Base-by-base conservation (phyloP, 352 stramenopile species). In the Phytophthora colocasiae region DNA sequence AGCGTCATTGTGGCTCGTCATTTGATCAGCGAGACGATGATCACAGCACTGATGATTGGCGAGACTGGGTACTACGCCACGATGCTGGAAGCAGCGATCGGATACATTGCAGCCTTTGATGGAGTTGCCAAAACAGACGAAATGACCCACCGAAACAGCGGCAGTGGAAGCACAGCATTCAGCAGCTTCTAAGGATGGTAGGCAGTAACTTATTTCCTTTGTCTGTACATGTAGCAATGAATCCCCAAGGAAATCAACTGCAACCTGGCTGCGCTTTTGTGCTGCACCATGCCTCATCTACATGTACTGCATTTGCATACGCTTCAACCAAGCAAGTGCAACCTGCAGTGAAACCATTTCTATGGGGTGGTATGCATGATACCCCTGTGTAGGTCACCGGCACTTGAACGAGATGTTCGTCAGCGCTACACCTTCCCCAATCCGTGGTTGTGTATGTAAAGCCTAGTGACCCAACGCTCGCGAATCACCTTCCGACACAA, bases 41-140 rank as follows among this genome's bases (percentile, higher is more conserved):
- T 89, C 34, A 82, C 83, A 29, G 75, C 68, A 10, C 57, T 91
- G 14, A 88, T 91, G 83, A 85, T 93, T 49, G 85, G 85, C 2
- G 85, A 93, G 67, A 91, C 81, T 9, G 85, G 85, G 11, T 93
- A 93, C 59, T 93, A 93, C 63, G 76, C 83, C 12, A 93, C 85
- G 2, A 93, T 92, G 81, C 69, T 92, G 36, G 85, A 93, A 58
- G 83, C 85, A 1, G 81, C 83, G 0, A 78, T 93, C 31, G 81
- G 82, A 22, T 93, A 89, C 41, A 86, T 93, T 44, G 76, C 81
- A 6, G 80, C 82, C 0, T 84, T 73, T 26, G 66, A 78, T 14
- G 53, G 27, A 10, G 44, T 27, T 47, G 53, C 40, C 6, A 73
- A 73, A 31, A 22, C 14, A 19, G 54, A 40, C 4, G 38, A 53